Evolutionary conservation across 257 asterid genomes (phyloP).

Genomic region (Solanum chiquidenum): DNA sequence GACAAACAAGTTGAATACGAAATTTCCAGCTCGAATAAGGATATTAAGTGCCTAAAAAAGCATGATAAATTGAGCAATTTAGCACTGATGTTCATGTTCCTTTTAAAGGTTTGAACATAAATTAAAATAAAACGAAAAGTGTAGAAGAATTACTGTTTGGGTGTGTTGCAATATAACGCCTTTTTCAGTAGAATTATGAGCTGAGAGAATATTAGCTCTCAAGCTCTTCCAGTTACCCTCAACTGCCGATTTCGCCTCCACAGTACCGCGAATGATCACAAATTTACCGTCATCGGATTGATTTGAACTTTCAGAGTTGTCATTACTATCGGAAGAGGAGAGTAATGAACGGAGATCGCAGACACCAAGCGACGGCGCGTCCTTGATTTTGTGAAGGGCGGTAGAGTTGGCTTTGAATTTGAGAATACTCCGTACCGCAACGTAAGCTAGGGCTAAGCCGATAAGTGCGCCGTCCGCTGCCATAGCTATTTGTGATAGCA

Average conservation of each 20-base stretch:
- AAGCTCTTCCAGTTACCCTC: constrained; percentile 40
- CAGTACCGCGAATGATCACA: constrained; percentile 61
- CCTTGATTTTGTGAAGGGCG: constrained; percentile 49
- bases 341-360: constrained; percentile 68
- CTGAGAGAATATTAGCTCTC: constrained; percentile 27
- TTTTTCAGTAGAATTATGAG: constrained; percentile 49
- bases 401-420: constrained; percentile 42
- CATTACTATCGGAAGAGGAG: constrained; percentile 10
- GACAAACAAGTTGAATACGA: not conserved
- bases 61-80: not conserved
- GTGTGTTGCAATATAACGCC: constrained; percentile 56
- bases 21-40: not conserved
- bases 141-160: constrained; percentile 36
- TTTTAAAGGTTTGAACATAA: not conserved
- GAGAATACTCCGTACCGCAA: constrained; percentile 56
- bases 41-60: not conserved
- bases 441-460: constrained; percentile 66
- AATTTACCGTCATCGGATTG: constrained; percentile 26
- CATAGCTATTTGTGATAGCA: constrained; percentile 37
- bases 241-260: constrained; percentile 46
- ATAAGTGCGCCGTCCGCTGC: constrained; percentile 75
- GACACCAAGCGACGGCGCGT: constrained; percentile 44
- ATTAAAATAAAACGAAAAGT: not conserved
- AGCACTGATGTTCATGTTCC: not conserved
- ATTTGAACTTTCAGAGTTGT: not conserved